Conservation (phyloP, 768 basidiomycete species). For the Pleurotus citrinopileatus region DNA sequence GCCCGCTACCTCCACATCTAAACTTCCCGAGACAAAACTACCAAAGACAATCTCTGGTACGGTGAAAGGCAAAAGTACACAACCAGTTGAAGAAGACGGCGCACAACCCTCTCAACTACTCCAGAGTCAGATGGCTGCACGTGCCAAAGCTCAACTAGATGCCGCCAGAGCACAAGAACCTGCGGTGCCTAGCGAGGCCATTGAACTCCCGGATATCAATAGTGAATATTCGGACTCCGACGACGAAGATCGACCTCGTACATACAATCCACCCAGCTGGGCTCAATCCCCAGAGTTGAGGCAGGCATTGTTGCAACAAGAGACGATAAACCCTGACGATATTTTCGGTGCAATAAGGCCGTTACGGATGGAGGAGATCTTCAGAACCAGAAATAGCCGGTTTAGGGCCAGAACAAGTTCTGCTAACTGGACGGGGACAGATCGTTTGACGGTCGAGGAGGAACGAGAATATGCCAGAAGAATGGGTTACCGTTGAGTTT, state of each 20-base stretch:
- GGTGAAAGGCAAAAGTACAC: constrained; percentile 43
- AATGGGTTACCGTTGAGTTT: constrained; percentile 74
- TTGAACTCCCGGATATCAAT: constrained; percentile 93
- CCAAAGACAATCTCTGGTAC: constrained; percentile 26
- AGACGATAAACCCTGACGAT: constrained; percentile 84
- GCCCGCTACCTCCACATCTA: constrained; percentile 24
- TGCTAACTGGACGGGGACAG: constrained; percentile 95
- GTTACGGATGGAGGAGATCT: constrained; percentile 91
- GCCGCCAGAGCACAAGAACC: constrained; percentile 49
- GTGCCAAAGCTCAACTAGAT: constrained; percentile 64
- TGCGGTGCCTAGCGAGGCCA: constrained; percentile 66
- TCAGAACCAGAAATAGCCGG: constrained; percentile 70
- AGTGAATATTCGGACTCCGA: constrained; percentile 98
- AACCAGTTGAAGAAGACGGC: constrained; percentile 45
- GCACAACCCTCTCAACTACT: constrained; percentile 61
- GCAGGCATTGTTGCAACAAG: constrained; percentile 77
- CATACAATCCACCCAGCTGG: constrained; percentile 82
- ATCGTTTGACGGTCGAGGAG: constrained; percentile 77
- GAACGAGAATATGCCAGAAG: constrained; percentile 82
- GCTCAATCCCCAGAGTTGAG: constrained; percentile 87
- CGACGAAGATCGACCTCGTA: constrained; percentile 75
- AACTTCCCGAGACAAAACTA: constrained; percentile 22
- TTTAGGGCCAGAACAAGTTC: constrained; percentile 91
- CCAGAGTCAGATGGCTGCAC: constrained; percentile 70
- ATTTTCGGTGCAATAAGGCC: constrained; percentile 90